Evolutionary conservation across 164 flowering plant species (phyloP), one percentile per base, ranked within the genome.

Genomic region (Nymphaea colorata): DNA sequence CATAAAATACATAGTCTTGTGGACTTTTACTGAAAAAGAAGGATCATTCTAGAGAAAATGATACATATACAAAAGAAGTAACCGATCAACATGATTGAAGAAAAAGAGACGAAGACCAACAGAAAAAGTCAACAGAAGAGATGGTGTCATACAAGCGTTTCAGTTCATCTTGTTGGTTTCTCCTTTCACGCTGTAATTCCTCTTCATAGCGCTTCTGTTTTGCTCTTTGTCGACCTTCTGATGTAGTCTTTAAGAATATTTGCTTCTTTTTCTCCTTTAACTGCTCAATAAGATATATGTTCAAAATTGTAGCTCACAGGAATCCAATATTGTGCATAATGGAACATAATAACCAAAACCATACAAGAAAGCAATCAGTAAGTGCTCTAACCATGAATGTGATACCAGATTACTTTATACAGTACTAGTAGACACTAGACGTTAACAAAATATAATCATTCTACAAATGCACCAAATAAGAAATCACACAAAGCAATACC

Each of bases 171-270:
- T 69, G 82, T 66, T 85, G 86, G 74, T 82, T 90, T 83, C 77
- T 84, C 79, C 76, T 87, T 68, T 89, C 99, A 68, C 84, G 81
- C 65, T 83, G 86, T 62, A 87, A 60, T 70, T 90, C 98, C 70
- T 86, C 91, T 68, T 92, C 99, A 69, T 70, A 68, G n/a, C 91
- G 91, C 75, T 86, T 92, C 74, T 90, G 98, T 76, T 85, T 92
- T 41, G 94, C 96, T 78, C 90, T 86, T 72, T 81, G 96, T 72
- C 97, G 81, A 5, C 95, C 99, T 71, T 95, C 98, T 62, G 96
- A 75, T 36, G 93, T 86, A 25, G 94, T 84, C 80, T 95, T 95
- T 67, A 92, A 85, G 75, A 90, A 90, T 45, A 82, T 47, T 75
- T 92, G 99, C 75, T 82, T 88, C 69, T 74, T 83, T 80, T 95